phyloP scores from a whole-genome alignment of 73 alveolate species.

The Paramecium biaurelia region DNA sequence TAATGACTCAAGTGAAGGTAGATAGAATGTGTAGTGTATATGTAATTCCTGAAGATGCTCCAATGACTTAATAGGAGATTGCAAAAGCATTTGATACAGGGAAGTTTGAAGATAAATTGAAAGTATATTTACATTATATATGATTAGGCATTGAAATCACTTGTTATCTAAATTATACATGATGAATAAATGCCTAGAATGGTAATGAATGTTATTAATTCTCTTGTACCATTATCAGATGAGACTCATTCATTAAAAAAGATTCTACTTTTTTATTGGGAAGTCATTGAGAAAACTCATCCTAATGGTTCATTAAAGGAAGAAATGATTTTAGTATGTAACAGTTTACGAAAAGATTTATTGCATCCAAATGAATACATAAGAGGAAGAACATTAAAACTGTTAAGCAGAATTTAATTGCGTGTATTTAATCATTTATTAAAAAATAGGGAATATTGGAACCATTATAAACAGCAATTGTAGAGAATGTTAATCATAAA shows the following conservation, averaged over 20 bases:
- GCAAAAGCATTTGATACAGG: slow-evolving; percentile 65
- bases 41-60: slow-evolving; percentile 5
- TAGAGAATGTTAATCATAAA: slow-evolving; percentile 89
- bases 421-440: neutral
- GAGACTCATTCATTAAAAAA: slow-evolving; percentile 89
- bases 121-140: neutral
- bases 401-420: slow-evolving; percentile 87
- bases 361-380: slow-evolving; percentile 95
- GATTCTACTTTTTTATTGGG: slow-evolving; percentile 96
- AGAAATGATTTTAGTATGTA: slow-evolving; percentile 96
- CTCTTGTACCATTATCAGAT: slow-evolving; percentile 80
- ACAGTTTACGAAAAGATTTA: slow-evolving; percentile 94
- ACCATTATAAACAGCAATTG: slow-evolving; percentile 84
- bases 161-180: slow-evolving; percentile 86
- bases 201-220: slow-evolving; percentile 89
- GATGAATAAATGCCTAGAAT: slow-evolving; percentile 92
- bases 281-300: slow-evolving; percentile 93
- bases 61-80: neutral
- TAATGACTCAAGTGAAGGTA: neutral
- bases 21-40: slow-evolving; percentile 14
- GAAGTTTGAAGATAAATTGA: slow-evolving; percentile 82
- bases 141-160: slow-evolving; percentile 83
- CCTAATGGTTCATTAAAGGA: slow-evolving; percentile 95
- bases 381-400: slow-evolving; percentile 95
- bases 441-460: slow-evolving; percentile 78